Evolutionary conservation across 495 filamentous ascomycete species (phyloP).

Genomic region (Neurospora cerealis): DNA sequence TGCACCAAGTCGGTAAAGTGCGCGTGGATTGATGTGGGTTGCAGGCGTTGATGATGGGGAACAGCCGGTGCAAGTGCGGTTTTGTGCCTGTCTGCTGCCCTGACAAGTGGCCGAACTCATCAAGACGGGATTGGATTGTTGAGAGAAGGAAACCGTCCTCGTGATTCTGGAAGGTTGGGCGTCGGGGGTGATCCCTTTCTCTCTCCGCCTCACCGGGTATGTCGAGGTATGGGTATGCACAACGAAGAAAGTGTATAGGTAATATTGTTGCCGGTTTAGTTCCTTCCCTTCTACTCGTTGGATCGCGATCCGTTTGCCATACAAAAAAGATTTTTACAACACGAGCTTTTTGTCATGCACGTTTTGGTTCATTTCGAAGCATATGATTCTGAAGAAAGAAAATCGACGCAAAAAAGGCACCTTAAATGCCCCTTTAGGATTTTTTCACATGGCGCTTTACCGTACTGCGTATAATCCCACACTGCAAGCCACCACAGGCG

Average conservation of each 20-base stretch:
- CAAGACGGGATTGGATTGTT: background rate
- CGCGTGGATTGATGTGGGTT: background rate
- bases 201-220: background rate
- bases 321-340: background rate
- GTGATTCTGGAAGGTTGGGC: background rate
- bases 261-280: background rate
- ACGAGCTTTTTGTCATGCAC: background rate
- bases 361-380: background rate
- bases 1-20: background rate
- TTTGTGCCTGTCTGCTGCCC: background rate
- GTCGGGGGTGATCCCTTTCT: background rate
- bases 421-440: background rate
- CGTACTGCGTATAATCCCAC: background rate
- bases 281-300: background rate
- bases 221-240: background rate
- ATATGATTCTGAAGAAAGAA: background rate
- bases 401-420: background rate
- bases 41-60: background rate
- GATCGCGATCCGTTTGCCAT: background rate
- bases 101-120: background rate
- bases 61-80: background rate
- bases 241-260: background rate
- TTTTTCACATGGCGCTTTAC: background rate
- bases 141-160: background rate
- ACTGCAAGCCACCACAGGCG: background rate